These are phyloP conservation scores for Ophiostoma populinum DNA, from an alignment of 2,329 filamentous ascomycete genomes.

Conservation along the genomic window DNA sequence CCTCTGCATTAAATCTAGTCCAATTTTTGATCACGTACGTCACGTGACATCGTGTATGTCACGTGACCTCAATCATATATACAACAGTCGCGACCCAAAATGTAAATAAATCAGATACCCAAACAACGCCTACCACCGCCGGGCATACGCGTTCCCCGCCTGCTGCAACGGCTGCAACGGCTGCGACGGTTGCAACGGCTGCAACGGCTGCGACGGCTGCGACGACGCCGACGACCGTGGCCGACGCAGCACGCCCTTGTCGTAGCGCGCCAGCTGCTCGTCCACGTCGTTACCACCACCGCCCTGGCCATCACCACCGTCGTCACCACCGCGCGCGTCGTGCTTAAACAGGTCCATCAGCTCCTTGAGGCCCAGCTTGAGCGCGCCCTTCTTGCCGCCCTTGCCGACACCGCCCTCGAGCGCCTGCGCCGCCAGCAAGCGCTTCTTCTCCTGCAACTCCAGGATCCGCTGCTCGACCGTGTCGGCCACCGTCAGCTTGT, in stretches of 20 bases:
- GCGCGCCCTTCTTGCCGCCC: slow-evolving; percentile 28
- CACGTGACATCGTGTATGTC: no score
- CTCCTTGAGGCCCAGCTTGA: slow-evolving; percentile 83
- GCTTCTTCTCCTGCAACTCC: slow-evolving; percentile 87
- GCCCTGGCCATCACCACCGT: not conserved
- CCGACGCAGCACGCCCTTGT: slow-evolving; percentile 7
- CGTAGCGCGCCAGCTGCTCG: slow-evolving; percentile 1
- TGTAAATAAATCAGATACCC: not conserved
- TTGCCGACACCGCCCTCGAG: slow-evolving; percentile 55
- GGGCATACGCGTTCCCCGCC: slow-evolving; percentile 6
- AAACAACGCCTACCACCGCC: slow-evolving; percentile 7
- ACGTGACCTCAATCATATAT: no score
- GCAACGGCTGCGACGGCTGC: no score
- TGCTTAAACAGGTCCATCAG: slow-evolving; percentile 79
- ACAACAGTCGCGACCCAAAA: no score
- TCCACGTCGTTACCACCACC: not conserved
- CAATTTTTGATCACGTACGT: no score
- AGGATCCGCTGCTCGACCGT: slow-evolving; percentile 90
- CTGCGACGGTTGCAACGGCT: no score
- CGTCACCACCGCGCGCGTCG: slow-evolving; percentile 21
- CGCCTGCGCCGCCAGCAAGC: slow-evolving; percentile 75
- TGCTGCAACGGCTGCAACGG: no score
- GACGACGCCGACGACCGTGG: not conserved
- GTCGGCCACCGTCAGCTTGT: slow-evolving; percentile 73
- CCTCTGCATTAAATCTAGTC: no score